Percentiles rank a stretch among this genome's conserved stretches.
Evolutionary conservation across 2,329 filamentous ascomycete genomes (phyloP).

Genomic region (Cryphonectria carpinicola): DNA sequence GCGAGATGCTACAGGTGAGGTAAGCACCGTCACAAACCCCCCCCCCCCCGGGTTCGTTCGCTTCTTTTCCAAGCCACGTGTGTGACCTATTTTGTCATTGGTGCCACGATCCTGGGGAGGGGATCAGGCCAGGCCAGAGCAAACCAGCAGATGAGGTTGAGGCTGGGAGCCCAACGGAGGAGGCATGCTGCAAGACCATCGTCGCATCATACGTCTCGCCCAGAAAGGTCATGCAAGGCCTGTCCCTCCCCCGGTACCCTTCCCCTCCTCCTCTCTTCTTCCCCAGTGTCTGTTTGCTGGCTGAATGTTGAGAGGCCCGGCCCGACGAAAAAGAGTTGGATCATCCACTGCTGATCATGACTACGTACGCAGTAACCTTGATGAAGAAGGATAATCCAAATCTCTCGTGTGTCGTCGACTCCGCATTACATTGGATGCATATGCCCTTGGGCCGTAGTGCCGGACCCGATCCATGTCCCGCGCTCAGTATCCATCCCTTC

Average conservation of each 20-base stretch:
- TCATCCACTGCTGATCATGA: conserved; percentile 12
- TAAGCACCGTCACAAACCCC: neutral
- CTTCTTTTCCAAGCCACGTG: conserved; percentile 13
- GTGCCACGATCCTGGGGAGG: conserved; percentile 12
- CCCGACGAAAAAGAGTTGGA: neutral
- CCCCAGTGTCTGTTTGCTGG: conserved; percentile 6
- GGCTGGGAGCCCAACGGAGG: conserved; percentile 20
- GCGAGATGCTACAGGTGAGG: conserved; percentile 8
- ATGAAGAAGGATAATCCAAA: neutral
- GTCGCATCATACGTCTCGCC: conserved; percentile 11
- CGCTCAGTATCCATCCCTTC: neutral
- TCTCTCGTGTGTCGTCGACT: neutral
- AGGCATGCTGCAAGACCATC: conserved; percentile 6
- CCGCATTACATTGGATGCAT: neutral
- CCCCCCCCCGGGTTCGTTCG: conserved; percentile 1
- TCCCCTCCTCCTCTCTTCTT: neutral
- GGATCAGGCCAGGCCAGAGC: conserved; percentile 5
- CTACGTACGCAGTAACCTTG: neutral
- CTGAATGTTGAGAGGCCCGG: conserved; percentile 1
- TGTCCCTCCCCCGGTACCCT: neutral
- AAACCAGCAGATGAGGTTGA: conserved; percentile 18
- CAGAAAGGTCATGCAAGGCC: conserved; percentile 2
- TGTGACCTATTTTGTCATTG: conserved; percentile 11
- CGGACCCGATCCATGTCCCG: neutral
- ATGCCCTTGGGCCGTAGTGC: neutral